A percentile compares a stretch with the other conserved stretches of the same genome.
phyloP scores from a whole-genome alignment of 2,329 filamentous ascomycete genomes.

The Aspergillus alliaceus region DNA sequence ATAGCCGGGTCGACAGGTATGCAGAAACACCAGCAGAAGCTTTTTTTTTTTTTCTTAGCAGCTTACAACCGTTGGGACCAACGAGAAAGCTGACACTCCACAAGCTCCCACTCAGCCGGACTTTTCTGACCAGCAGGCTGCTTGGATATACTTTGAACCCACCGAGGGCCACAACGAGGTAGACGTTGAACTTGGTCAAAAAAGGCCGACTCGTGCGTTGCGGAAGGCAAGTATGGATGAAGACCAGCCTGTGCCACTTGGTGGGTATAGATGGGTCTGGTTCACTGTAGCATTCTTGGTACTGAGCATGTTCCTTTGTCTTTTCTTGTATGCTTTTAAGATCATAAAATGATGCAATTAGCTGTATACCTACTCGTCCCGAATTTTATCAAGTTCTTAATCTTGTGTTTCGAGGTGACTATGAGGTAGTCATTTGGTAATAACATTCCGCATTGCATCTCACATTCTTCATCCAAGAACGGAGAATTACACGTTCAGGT shows the following conservation, averaged over 20 bases:
- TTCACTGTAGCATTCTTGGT: constrained; percentile 19
- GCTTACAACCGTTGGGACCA: background rate
- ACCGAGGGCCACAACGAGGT: background rate
- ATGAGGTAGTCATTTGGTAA: too few species aligned
- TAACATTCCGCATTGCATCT: too few species aligned
- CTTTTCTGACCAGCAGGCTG: background rate
- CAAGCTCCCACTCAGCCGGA: background rate
- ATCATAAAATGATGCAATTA: constrained; percentile 23
- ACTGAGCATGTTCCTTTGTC: constrained; percentile 23
- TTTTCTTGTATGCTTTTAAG: constrained; percentile 24
- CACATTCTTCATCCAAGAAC: too few species aligned
- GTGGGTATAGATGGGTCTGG: constrained; percentile 28
- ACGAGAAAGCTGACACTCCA: background rate
- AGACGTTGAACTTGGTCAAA: background rate
- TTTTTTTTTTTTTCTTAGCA: background rate
- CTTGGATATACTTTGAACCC: background rate
- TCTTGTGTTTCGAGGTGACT: background rate
- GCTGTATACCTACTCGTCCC: background rate
- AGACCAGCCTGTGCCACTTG: background rate
- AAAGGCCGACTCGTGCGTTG: background rate
- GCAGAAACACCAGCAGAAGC: background rate
- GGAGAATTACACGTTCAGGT: too few species aligned
- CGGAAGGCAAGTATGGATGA: background rate
- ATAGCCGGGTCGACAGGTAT: background rate
- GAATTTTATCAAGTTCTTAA: background rate